phyloP scores from a whole-genome alignment of 139 green algal species.

The Dunaliella primolecta region DNA sequence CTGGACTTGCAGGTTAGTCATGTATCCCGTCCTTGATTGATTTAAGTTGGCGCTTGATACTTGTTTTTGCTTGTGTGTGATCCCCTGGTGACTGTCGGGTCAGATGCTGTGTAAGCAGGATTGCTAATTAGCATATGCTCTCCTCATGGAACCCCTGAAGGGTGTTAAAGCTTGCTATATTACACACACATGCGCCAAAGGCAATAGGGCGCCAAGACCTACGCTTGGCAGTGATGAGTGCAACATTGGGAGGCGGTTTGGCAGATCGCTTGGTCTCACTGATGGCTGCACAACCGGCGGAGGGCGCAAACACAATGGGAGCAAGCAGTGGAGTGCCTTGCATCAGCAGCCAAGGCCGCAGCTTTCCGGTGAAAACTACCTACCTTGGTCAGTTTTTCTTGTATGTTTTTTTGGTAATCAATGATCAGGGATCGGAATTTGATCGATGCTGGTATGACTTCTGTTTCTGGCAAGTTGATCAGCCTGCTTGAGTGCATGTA shows the following conservation, averaged over 20 bases:
- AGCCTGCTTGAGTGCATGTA: too few species aligned
- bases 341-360: constrained; percentile 50
- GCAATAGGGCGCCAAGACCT: constrained; percentile 11
- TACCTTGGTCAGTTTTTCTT: constrained; percentile 47
- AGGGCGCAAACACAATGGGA: too few species aligned
- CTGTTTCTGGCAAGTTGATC: too few species aligned
- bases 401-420: too few species aligned
- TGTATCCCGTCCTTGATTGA: too few species aligned
- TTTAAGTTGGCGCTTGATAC: too few species aligned
- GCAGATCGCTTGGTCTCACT: constrained; percentile 36
- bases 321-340: constrained; percentile 28
- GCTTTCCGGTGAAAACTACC: constrained; percentile 48
- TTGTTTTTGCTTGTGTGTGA: not conserved
- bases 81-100: constrained; percentile 33
- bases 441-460: too few species aligned
- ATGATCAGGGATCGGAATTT: too few species aligned
- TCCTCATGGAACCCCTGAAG: not conserved
- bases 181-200: too few species aligned
- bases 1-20: constrained; percentile 38
- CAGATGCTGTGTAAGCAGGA: not conserved
- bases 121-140: not conserved
- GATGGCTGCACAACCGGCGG: too few species aligned
- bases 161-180: not conserved
- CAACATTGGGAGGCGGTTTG: constrained; percentile 59
- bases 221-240: constrained; percentile 61